Percentiles rank a stretch among this genome's conserved stretches.
Conservation (phyloP, 2,329 filamentous ascomycete species). For the Ustulina deusta region DNA sequence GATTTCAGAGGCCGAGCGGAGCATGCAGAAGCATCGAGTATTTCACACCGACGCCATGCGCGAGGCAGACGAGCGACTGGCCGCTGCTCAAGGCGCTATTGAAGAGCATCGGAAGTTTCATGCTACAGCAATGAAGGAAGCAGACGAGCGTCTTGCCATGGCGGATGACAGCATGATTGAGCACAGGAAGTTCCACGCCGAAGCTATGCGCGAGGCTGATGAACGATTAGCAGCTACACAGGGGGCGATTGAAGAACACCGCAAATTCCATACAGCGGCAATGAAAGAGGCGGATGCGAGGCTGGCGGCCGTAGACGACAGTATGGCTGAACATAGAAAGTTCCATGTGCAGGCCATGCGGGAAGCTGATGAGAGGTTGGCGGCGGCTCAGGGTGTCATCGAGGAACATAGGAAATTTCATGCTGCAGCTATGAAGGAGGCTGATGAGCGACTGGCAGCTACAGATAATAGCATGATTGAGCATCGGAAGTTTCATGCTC, state of each 20-base stretch:
- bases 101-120: slow-evolving; percentile 31
- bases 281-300: slow-evolving; percentile 24
- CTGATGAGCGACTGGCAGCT: slow-evolving; percentile 21
- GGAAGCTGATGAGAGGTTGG: slow-evolving; percentile 29
- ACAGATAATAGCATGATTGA: slow-evolving; percentile 31
- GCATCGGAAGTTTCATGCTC: slow-evolving; percentile 28
- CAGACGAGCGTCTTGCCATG: slow-evolving; percentile 21
- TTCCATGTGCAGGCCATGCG: slow-evolving; percentile 28
- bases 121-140: slow-evolving; percentile 26
- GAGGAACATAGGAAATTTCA: slow-evolving; percentile 30
- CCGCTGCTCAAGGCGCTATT: slow-evolving; percentile 16
- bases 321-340: slow-evolving; percentile 29
- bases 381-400: slow-evolving; percentile 17
- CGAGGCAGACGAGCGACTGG: slow-evolving; percentile 28
- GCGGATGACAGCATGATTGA: slow-evolving; percentile 33
- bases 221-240: slow-evolving; percentile 10
- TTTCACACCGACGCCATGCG: slow-evolving; percentile 28
- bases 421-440: slow-evolving; percentile 28
- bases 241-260: slow-evolving; percentile 10
- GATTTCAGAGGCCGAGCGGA: slow-evolving; percentile 27
- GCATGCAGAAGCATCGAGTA: slow-evolving; percentile 27
- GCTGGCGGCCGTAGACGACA: slow-evolving; percentile 24
- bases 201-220: slow-evolving; percentile 24
- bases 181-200: slow-evolving; percentile 29
- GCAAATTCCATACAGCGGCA: slow-evolving; percentile 13